These are phyloP conservation scores for Medicago arabica DNA, from an alignment of 306 rosid genomes.

Conservation along the genomic window DNA sequence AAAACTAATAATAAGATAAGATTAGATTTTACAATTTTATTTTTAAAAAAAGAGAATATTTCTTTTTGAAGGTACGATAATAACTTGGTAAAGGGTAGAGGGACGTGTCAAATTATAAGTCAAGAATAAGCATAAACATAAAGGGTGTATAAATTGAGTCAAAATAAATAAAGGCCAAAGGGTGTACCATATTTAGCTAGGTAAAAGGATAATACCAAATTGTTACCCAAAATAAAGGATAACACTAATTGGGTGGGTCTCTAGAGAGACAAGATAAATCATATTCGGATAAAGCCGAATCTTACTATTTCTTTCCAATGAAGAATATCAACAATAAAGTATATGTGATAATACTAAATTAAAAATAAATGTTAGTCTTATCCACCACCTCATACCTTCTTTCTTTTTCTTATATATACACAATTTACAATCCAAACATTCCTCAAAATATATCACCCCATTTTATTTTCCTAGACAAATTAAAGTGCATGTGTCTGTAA, in stretches of 20 bases:
- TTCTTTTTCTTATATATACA: slow-evolving; percentile 35
- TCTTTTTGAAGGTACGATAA: no score
- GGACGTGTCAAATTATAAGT: not conserved
- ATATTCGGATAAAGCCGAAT: slow-evolving; percentile 54
- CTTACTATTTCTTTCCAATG: slow-evolving; percentile 40
- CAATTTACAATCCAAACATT: not conserved
- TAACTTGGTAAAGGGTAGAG: no score
- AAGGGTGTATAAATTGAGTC: not conserved
- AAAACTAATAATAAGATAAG: no score
- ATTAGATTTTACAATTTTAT: no score
- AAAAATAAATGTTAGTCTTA: slow-evolving; percentile 41
- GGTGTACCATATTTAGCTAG: slow-evolving; percentile 7
- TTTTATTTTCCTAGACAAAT: not conserved
- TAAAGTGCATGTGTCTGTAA: not conserved
- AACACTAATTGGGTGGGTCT: slow-evolving; percentile 24
- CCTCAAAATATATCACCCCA: not conserved
- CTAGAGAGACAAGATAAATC: slow-evolving; percentile 38
- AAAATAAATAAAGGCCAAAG: not conserved
- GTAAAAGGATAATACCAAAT: not conserved
- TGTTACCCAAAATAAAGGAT: no score
- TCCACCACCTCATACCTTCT: slow-evolving; percentile 32
- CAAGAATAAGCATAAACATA: not conserved
- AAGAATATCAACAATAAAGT: slow-evolving; percentile 23
- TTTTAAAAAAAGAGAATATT: no score
- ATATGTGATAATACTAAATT: not conserved